Base-by-base conservation (phyloP, 352 stramenopile species). In the Phytophthora sp. region DNA sequence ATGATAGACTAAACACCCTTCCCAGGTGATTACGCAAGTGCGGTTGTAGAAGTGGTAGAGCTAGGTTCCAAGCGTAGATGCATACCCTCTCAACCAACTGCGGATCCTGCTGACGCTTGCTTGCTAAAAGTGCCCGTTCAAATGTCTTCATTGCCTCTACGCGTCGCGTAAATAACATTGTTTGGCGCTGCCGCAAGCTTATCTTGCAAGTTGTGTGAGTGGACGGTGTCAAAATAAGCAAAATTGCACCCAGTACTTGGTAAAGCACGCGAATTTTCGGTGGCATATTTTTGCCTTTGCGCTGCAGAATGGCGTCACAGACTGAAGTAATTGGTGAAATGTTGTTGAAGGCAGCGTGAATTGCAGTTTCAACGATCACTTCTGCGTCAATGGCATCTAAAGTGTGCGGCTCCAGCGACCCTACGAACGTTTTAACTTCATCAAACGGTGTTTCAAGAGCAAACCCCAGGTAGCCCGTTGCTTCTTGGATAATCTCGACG, bases 31-130 rank as follows among this genome's bases (percentile, higher is more conserved):
- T 80, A 5, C 87, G 71, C 15, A 92, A 56, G n/a, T 91, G 72
- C 4, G 76, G 79, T 37, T 96, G 81, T 9, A 97, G 56, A 34
- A 98, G 58, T 18, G 89, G 87, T 1, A 95, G 45, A 7, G 82
- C 79, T 18, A 97, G 38, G 45, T 95, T 97, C 90, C 90, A 97
- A 1, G 72, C 72, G 49, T 84, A 82, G 5, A 97, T 63, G 41
- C 89, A 96, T 11, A 92, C 76, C 24, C 74, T 82, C 49, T 98
- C 87, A 9, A 96, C 55, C 17, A 98, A 59, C 20, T 89, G 78
- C 0, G 88, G 54, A 28, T 97, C 77, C 17, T 84, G 69, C 17
- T 95, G 77, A 0, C 90, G 75, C 54, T 95, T 94, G 37, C 75
- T 84, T 0, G 89, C 84, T 41, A 95, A 37, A 11, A 97, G 69